These are phyloP conservation scores for Telfairia occidentalis DNA, from an alignment of 331 rosid species.

Conservation along the genomic window DNA sequence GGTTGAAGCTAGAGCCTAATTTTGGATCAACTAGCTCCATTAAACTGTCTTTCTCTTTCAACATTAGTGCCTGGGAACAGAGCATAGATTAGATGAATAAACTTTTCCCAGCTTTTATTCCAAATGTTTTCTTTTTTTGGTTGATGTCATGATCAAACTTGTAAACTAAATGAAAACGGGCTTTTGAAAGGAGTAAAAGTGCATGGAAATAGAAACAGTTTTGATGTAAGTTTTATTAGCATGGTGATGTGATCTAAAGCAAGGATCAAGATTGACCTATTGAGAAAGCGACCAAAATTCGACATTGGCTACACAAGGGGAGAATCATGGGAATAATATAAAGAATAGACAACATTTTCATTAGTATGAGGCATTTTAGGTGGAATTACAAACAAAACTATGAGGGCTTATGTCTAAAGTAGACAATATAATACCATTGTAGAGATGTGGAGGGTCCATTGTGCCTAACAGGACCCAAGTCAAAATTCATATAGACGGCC, in stretches of 20 bases:
- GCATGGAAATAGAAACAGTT: not conserved
- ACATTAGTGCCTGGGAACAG: constrained; percentile 21
- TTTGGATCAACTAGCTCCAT: constrained; percentile 32
- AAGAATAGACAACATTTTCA: too few species aligned
- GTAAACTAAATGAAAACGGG: not conserved
- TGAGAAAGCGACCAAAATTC: too few species aligned
- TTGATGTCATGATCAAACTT: not conserved
- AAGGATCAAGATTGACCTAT: not conserved
- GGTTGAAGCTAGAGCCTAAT: constrained; percentile 17
- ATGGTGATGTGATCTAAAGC: not conserved
- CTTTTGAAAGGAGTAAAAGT: not conserved
- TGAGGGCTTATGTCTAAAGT: too few species aligned
- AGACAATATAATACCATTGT: too few species aligned
- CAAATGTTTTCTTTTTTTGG: not conserved
- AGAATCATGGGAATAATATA: too few species aligned
- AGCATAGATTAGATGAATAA: not conserved
- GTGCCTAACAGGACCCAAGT: not conserved
- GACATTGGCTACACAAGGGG: too few species aligned
- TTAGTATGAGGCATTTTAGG: too few species aligned
- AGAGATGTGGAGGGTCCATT: too few species aligned
- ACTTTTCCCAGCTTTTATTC: not conserved
- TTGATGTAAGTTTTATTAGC: not conserved
- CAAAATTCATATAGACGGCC: not conserved
- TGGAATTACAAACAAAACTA: too few species aligned
- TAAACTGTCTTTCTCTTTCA: constrained; percentile 18